phyloP scores from a whole-genome alignment of 208 protist species.

The Crithidia brevicula region DNA sequence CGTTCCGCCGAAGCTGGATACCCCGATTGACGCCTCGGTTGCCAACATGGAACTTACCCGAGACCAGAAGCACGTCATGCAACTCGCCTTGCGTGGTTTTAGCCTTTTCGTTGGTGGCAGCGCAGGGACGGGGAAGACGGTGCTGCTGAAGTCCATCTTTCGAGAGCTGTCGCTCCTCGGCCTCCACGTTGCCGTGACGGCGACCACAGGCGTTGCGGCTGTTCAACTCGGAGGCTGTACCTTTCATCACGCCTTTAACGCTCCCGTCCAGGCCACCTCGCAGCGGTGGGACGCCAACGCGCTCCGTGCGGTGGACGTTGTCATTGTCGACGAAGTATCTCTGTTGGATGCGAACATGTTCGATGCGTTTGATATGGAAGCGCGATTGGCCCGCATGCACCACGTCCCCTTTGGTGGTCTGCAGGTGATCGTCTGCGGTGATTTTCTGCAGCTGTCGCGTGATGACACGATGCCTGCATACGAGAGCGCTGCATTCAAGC shows the following conservation, averaged over 20 bases:
- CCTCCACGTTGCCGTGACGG: constrained; percentile 88
- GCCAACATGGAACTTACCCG: constrained; percentile 47
- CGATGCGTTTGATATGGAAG: constrained; percentile 86
- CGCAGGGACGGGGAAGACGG: constrained; percentile 92
- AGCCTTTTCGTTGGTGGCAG: constrained; percentile 87
- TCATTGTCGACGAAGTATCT: constrained; percentile 94
- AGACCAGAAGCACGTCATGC: constrained; percentile 73
- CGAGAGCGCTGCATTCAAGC: constrained; percentile 54
- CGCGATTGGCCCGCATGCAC: constrained; percentile 71
- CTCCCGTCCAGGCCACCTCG: constrained; percentile 38
- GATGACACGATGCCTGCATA: constrained; percentile 55
- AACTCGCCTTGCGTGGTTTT: constrained; percentile 68
- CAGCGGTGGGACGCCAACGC: constrained; percentile 79
- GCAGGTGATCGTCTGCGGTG: constrained; percentile 91
- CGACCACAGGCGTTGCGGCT: constrained; percentile 88
- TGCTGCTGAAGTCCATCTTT: constrained; percentile 85
- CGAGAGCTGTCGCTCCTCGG: constrained; percentile 54
- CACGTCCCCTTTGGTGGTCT: constrained; percentile 87
- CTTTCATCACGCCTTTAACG: constrained; percentile 89
- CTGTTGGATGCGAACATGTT: constrained; percentile 81
- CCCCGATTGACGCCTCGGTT: constrained; percentile 53
- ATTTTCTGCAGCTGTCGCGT: constrained; percentile 92
- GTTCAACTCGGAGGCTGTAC: constrained; percentile 92
- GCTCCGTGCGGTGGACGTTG: constrained; percentile 84
- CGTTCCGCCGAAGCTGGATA: constrained; percentile 81